Evolutionary conservation across 345 rosid genomes (phyloP), one percentile per base, ranked within the genome.

Genomic region (Eucalyptus pauciflora): DNA sequence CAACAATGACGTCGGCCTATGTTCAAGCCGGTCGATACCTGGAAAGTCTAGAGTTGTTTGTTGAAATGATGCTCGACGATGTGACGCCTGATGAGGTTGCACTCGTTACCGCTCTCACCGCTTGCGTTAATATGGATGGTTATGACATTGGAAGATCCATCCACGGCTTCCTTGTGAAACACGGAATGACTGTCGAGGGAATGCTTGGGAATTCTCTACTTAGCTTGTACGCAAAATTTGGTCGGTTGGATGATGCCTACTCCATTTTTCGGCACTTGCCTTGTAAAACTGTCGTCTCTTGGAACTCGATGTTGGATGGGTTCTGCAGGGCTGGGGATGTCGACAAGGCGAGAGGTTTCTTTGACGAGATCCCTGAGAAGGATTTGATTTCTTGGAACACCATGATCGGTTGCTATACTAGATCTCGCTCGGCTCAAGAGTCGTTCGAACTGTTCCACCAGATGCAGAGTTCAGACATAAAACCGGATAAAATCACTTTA

Each of bases 291-390:
- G 67, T 6, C 7, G 88, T 83, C 17, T 86, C 91, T 2, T 90
- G 92, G 92, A 90, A 90, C 50, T 87, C 91, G 22, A 86, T 87
- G 93, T 50, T 91, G 86, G 89, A 90, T 33, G 91, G 91, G 31
- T 86, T 91, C 46, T 89, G 89, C 89, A 80, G 86, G 6, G 56
- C 33, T 25, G 91, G 91, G 41, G 90, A 86, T 46, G 71, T 87
- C 46, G 15, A n/a, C 0, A 51, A 2, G 58, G 88, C 88, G 3
- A 87, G 45, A 76, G 81, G 51, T 69, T 48, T 87, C 88, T 87
- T 87, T 51, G 3, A 64, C 3, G 27, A 41, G 54, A 87, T 87
- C 69, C 88, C 88, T 15, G 56, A 62, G 88, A 87, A 87, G 76
- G 88, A 87, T 48, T n/a, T 76, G 81, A 56, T 87, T 64, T 87